Conservation (phyloP, 2,329 filamentous ascomycete species). For the Cercospora berteroae region DNA sequence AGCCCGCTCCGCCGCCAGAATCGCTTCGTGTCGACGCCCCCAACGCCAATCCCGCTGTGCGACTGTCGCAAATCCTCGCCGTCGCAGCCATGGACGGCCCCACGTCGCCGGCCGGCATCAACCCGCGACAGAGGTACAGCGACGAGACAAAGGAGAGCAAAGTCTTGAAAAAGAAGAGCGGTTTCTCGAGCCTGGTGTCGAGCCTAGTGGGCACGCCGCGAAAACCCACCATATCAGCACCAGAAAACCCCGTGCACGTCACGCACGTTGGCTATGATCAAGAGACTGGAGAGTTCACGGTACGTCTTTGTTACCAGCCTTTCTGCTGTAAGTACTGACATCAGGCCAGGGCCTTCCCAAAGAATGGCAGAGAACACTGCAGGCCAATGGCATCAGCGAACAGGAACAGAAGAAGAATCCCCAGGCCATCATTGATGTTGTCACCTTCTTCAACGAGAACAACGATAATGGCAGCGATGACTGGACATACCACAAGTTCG, state of each 20-base stretch:
- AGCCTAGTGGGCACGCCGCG: conserved; percentile 80
- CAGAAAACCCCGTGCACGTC: conserved; percentile 95
- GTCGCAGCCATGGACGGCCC: conserved; percentile 51
- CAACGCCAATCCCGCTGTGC: conserved; percentile 35
- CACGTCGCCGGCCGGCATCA: conserved; percentile 48
- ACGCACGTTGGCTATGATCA: conserved; percentile 98
- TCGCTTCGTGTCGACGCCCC: not conserved
- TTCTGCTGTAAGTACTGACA: not conserved
- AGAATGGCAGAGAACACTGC: conserved; percentile 95
- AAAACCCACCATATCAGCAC: conserved; percentile 92
- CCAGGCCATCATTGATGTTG: conserved; percentile 91
- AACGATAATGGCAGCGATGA: conserved; percentile 77
- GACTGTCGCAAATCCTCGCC: conserved; percentile 45
- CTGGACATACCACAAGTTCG: conserved; percentile 93
- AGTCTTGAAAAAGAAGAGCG: conserved; percentile 73
- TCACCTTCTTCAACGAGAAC: conserved; percentile 96
- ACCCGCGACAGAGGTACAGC: conserved; percentile 68
- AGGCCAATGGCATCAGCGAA: conserved; percentile 93
- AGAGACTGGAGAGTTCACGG: conserved; percentile 91
- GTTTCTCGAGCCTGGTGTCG: conserved; percentile 83
- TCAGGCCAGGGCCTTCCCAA: conserved; percentile 74
- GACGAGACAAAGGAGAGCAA: conserved; percentile 72
- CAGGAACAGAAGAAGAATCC: conserved; percentile 95
- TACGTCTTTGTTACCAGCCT: conserved; percentile 30
- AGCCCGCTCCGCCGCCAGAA: conserved; percentile 7